A percentile compares a stretch with the other conserved stretches of the same genome.
phyloP scores from a whole-genome alignment of 2,329 filamentous ascomycete species.

The Aspergillus neoniger region DNA sequence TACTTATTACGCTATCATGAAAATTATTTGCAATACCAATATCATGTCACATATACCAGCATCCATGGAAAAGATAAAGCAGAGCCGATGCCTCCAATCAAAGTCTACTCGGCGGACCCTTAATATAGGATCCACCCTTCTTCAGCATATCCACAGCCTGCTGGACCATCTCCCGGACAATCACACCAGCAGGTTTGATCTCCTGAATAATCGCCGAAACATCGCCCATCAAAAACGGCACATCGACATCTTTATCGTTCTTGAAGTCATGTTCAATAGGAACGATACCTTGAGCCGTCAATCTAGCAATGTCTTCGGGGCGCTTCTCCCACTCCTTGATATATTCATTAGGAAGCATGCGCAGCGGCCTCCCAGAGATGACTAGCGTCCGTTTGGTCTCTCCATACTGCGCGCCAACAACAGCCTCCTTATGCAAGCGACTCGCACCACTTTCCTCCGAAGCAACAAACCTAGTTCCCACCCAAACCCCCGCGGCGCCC shows the following conservation, averaged over 20 bases:
- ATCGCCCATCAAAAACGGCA: constrained; percentile 91
- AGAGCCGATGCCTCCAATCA: constrained; percentile 28
- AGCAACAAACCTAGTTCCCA: constrained; percentile 90
- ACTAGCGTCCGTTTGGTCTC: constrained; percentile 84
- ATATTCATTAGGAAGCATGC: constrained; percentile 81
- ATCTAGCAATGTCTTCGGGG: constrained; percentile 71
- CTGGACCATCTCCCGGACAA: constrained; percentile 87
- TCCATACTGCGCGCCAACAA: constrained; percentile 75
- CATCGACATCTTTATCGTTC: constrained; percentile 76
- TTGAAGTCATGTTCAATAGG: constrained; percentile 83
- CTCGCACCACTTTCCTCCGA: constrained; percentile 78
- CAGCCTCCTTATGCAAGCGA: constrained; percentile 78
- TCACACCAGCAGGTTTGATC: constrained; percentile 77
- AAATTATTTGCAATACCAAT: constrained; percentile 9
- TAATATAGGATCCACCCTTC: constrained; percentile 62
- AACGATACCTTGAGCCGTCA: constrained; percentile 76
- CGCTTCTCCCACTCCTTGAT: constrained; percentile 76
- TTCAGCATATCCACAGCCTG: constrained; percentile 71
- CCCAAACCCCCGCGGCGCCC: constrained; percentile 87
- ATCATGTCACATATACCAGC: constrained; percentile 4
- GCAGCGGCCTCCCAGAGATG: constrained; percentile 75
- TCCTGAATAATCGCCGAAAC: constrained; percentile 76
- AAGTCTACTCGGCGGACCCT: constrained; percentile 45
- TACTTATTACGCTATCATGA: constrained; percentile 18
- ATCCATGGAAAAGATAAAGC: background rate